Percentiles rank a stretch among this genome's conserved stretches.
These are phyloP conservation scores for Hypomyces rosellus DNA, from an alignment of 2,329 filamentous ascomycete genomes.

Conservation along the genomic window DNA sequence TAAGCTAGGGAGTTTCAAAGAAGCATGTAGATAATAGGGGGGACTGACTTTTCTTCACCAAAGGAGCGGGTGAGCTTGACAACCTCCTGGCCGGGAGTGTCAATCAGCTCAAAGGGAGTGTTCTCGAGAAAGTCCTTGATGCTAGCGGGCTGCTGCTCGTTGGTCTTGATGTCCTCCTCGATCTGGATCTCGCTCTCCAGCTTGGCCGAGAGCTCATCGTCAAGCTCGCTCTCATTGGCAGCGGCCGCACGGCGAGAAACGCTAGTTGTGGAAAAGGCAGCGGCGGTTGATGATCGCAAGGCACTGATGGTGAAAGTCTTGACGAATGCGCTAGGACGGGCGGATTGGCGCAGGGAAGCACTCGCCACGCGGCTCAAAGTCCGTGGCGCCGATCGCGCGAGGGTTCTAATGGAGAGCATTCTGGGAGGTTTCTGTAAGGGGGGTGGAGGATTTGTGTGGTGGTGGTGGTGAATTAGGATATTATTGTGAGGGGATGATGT, in stretches of 20 bases:
- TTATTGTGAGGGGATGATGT: slow-evolving; percentile 10
- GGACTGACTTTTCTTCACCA: slow-evolving; percentile 71
- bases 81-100: slow-evolving; percentile 79
- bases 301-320: slow-evolving; percentile 35
- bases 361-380: slow-evolving; percentile 51
- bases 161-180: slow-evolving; percentile 73
- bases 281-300: slow-evolving; percentile 31
- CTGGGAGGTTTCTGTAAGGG: background rate
- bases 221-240: slow-evolving; percentile 41
- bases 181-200: slow-evolving; percentile 77
- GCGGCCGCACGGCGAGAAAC: slow-evolving; percentile 32
- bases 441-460: slow-evolving; percentile 12
- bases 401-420: slow-evolving; percentile 65
- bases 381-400: slow-evolving; percentile 62
- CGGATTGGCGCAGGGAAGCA: slow-evolving; percentile 44
- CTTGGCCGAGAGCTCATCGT: slow-evolving; percentile 80
- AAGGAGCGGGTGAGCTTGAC: slow-evolving; percentile 77
- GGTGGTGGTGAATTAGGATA: slow-evolving; percentile 1
- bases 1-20: slow-evolving; percentile 9
- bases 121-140: slow-evolving; percentile 86
- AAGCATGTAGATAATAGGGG: background rate
- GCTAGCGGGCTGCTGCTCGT: slow-evolving; percentile 65
- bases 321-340: slow-evolving; percentile 43
- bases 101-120: slow-evolving; percentile 75
- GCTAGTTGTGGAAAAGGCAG: slow-evolving; percentile 41